phyloP scores from a whole-genome alignment of 352 stramenopile species.

The Globisporangium parvum region DNA sequence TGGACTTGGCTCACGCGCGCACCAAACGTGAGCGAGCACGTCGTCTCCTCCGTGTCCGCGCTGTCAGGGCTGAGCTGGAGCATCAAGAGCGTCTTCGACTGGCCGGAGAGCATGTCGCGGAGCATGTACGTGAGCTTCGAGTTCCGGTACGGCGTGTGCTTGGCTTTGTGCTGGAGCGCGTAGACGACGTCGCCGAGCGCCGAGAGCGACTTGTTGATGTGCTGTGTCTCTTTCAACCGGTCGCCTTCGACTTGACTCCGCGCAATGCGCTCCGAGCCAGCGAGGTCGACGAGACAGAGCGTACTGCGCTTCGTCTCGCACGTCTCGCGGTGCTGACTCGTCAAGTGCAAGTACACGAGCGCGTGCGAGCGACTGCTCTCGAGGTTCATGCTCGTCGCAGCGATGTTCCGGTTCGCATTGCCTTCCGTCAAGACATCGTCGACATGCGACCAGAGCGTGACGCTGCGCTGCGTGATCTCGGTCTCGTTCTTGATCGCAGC shows the following conservation, averaged over 20 bases:
- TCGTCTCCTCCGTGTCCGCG: conserved; percentile 79
- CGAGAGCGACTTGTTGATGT: conserved; percentile 98
- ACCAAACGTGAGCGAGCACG: conserved; percentile 88
- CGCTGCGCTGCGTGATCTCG: conserved; percentile 55
- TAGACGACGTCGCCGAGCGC: conserved; percentile 97
- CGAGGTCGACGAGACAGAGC: conserved; percentile 97
- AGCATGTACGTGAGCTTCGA: conserved; percentile 94
- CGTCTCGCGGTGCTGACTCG: conserved; percentile 66
- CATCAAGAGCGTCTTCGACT: conserved; percentile 92
- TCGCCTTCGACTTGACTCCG: conserved; percentile 80
- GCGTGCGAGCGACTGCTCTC: conserved; percentile 84
- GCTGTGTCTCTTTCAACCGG: conserved; percentile 93
- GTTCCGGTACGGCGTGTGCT: conserved; percentile 94
- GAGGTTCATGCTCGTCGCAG: conserved; percentile 80
- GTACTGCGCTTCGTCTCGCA: conserved; percentile 75
- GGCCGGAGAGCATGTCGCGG: conserved; percentile 86
- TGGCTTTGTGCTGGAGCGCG: conserved; percentile 86
- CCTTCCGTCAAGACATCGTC: conserved; percentile 62
- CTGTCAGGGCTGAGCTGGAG: conserved; percentile 84
- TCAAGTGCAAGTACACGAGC: conserved; percentile 73
- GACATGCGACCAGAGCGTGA: conserved; percentile 64
- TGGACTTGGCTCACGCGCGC: conserved; percentile 86
- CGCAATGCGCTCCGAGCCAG: conserved; percentile 93
- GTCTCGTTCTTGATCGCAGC: conserved; percentile 56
- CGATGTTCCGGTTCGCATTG: conserved; percentile 79